Percentiles rank a stretch among this genome's conserved stretches.
Evolutionary conservation across 176 grass and related monocot species (phyloP).

Genomic region (Panicum miliaceum): DNA sequence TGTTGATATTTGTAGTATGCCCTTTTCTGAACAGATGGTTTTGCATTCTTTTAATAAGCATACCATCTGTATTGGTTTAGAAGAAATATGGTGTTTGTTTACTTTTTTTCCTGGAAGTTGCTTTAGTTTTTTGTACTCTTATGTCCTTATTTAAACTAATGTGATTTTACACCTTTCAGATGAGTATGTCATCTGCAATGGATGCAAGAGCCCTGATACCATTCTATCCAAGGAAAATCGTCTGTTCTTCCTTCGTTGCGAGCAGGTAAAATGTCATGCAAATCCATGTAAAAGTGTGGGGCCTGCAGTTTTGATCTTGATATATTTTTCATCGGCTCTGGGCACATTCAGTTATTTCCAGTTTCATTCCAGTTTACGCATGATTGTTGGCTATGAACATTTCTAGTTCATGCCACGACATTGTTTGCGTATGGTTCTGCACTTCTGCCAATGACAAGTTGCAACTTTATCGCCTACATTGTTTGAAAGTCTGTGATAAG

Average conservation of each 20-base stretch:
- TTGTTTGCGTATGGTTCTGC: not conserved
- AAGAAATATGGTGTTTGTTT: not conserved
- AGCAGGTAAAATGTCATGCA: slow-evolving; percentile 65
- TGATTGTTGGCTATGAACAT: not conserved
- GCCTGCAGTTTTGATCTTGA: not conserved
- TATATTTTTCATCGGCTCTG: not conserved
- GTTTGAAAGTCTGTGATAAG: slow-evolving; percentile 37
- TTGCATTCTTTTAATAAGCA: not conserved
- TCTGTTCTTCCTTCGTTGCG: slow-evolving; percentile 80
- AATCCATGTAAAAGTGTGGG: not conserved
- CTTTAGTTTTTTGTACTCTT: not conserved
- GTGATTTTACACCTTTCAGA: slow-evolving; percentile 42
- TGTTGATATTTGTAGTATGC: not conserved
- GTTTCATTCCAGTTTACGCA: not conserved
- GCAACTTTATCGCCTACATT: slow-evolving; percentile 47
- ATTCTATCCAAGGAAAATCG: slow-evolving; percentile 89
- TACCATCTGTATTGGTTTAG: not conserved
- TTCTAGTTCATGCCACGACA: not conserved
- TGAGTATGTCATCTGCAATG: slow-evolving; percentile 90
- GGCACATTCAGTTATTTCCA: not conserved
- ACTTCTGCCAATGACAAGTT: slow-evolving; percentile 35
- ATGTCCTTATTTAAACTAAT: not conserved
- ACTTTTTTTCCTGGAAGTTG: not conserved
- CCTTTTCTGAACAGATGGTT: not conserved
- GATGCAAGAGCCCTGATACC: slow-evolving; percentile 86